phyloP scores from a whole-genome alignment of 2,329 filamentous ascomycete genomes.

The Paraphoma chrysanthemicola region DNA sequence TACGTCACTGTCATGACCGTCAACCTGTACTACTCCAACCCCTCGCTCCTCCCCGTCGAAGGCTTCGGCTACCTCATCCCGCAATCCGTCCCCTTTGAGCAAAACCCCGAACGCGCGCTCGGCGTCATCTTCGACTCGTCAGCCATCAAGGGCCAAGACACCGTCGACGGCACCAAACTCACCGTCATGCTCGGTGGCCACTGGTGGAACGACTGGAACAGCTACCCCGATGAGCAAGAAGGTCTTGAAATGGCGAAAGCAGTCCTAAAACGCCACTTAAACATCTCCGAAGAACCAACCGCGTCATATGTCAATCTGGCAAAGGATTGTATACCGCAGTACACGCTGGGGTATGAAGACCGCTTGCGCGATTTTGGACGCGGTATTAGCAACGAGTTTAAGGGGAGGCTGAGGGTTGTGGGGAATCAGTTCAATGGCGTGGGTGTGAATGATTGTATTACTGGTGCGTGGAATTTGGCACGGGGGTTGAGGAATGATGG shows the following conservation, averaged over 20 bases:
- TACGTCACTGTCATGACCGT: conserved; percentile 89
- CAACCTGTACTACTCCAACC: conserved; percentile 80
- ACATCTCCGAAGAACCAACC: conserved; percentile 68
- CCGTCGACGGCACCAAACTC: conserved; percentile 75
- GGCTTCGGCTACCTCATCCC: conserved; percentile 96
- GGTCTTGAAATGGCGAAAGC: conserved; percentile 73
- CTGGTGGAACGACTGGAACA: conserved; percentile 75
- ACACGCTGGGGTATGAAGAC: conserved; percentile 76
- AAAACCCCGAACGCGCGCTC: conserved; percentile 83
- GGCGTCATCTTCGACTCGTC: conserved; percentile 93
- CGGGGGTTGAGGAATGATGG: conserved; percentile 43
- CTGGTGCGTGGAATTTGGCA: conserved; percentile 63
- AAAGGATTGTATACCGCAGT: conserved; percentile 86
- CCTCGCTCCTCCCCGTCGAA: conserved; percentile 67
- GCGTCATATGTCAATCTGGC: conserved; percentile 68
- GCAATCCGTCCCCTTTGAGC: conserved; percentile 68
- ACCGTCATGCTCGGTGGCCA: conserved; percentile 96
- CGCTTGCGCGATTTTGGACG: conserved; percentile 65
- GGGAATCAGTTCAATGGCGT: conserved; percentile 57
- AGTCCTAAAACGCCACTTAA: conserved; percentile 76
- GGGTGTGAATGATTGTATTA: conserved; percentile 60
- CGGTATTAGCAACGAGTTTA: conserved; percentile 63
- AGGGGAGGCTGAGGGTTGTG: conserved; percentile 69
- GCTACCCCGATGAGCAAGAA: conserved; percentile 69
- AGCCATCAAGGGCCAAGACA: conserved; percentile 64